Percentiles rank a stretch among this genome's conserved stretches.
These are phyloP conservation scores for Candida hungchunana DNA, from an alignment of 805 yeast genomes.

Conservation along the genomic window DNA sequence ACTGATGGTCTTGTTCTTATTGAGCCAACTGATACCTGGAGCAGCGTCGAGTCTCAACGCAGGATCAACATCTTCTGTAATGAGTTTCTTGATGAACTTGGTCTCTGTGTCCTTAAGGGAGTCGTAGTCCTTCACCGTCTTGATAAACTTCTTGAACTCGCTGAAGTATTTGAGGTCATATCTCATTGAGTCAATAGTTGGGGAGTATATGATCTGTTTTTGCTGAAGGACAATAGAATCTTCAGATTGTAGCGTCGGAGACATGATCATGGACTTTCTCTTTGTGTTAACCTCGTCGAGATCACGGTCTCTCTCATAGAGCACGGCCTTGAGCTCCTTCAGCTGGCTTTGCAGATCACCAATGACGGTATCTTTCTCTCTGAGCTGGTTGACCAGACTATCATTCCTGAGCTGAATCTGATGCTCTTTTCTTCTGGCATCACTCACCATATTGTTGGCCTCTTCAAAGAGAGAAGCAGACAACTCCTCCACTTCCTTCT, in stretches of 20 bases:
- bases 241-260: slow-evolving; percentile 1
- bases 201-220: slow-evolving; percentile 34
- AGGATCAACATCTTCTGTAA: slow-evolving; percentile 79
- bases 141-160: slow-evolving; percentile 36
- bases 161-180: slow-evolving; percentile 36
- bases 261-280: slow-evolving; percentile 12
- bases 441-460: slow-evolving; percentile 80
- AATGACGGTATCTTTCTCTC: slow-evolving; percentile 66
- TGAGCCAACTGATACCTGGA: slow-evolving; percentile 59
- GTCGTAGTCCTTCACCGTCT: slow-evolving; percentile 30
- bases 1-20: slow-evolving; percentile 55
- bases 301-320: slow-evolving; percentile 45
- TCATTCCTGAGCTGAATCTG: slow-evolving; percentile 55
- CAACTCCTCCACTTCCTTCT: slow-evolving; percentile 75
- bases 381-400: slow-evolving; percentile 47
- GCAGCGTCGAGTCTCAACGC: slow-evolving; percentile 60
- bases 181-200: slow-evolving; percentile 37
- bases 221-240: slow-evolving; percentile 16
- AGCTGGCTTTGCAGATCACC: slow-evolving; percentile 65
- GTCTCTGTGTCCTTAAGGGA: slow-evolving; percentile 36
- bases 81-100: slow-evolving; percentile 57
- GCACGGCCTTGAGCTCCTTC: slow-evolving; percentile 53
- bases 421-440: slow-evolving; percentile 66
- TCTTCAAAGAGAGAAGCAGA: slow-evolving; percentile 75
- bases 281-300: slow-evolving; percentile 14